Percentiles rank a stretch among this genome's conserved stretches.
Evolutionary conservation across 768 basidiomycete species (phyloP).

Genomic region (Austroboletus festivus): DNA sequence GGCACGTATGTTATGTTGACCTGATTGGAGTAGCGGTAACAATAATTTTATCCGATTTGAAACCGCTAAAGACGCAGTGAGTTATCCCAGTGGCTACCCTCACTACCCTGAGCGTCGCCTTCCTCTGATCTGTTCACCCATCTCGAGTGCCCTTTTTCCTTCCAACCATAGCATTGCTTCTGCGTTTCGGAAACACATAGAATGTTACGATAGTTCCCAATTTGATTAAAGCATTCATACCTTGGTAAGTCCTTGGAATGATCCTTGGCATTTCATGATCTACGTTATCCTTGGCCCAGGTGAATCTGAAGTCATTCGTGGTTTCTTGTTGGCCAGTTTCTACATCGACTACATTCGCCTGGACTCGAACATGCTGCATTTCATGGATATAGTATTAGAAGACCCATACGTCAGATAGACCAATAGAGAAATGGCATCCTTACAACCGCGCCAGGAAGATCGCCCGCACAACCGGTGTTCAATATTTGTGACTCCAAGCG

Average conservation of each 20-base stretch:
- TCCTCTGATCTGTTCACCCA: conserved; percentile 63
- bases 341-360: conserved; percentile 69
- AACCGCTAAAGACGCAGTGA: too few relatives aligned
- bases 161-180: conserved; percentile 88
- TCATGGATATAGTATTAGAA: background rate
- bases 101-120: conserved; percentile 16
- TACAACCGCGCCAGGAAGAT: conserved; percentile 53
- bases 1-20: too few relatives aligned
- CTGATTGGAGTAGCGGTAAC: too few relatives aligned
- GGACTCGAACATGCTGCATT: conserved; percentile 64
- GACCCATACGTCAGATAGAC: background rate
- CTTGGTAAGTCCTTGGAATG: conserved; percentile 70
- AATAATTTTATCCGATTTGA: too few relatives aligned
- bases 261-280: conserved; percentile 39
- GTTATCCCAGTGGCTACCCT: background rate
- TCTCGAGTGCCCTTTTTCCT: conserved; percentile 65
- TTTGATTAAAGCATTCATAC: conserved; percentile 28
- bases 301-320: conserved; percentile 77
- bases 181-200: conserved; percentile 26
- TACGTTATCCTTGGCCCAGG: conserved; percentile 53
- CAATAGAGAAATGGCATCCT: conserved; percentile 17
- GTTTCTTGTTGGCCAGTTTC: conserved; percentile 60
- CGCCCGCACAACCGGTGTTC: conserved; percentile 40
- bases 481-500: conserved; percentile 68
- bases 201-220: background rate